Percentiles rank a stretch among this genome's conserved stretches.
phyloP scores from a whole-genome alignment of 2,329 filamentous ascomycete genomes.

The Exophiala sideris region DNA sequence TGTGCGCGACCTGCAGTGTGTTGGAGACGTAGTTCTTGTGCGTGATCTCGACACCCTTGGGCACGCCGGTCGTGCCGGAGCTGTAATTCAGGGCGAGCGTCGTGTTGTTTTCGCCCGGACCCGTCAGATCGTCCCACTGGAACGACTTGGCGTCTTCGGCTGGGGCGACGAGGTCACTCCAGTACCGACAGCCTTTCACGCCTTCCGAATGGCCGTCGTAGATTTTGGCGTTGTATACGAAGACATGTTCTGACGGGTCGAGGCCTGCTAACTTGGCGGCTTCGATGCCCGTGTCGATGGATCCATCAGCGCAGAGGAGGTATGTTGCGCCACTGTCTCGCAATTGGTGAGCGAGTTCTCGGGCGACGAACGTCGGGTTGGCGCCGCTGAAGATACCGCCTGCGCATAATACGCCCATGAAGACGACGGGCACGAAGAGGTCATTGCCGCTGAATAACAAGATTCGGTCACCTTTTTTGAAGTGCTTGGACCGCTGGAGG shows the following conservation, averaged over 20 bases:
- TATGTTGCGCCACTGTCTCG: conserved; percentile 64
- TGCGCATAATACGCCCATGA: conserved; percentile 69
- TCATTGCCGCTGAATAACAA: conserved; percentile 69
- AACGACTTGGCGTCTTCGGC: conserved; percentile 24
- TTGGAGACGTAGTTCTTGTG: conserved; percentile 75
- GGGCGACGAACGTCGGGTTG: conserved; percentile 61
- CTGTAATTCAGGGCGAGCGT: conserved; percentile 71
- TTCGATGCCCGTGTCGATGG: conserved; percentile 25
- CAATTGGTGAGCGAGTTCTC: conserved; percentile 71
- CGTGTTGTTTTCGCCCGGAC: conserved; percentile 45
- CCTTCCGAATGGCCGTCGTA: conserved; percentile 17
- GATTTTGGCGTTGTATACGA: conserved; percentile 25
- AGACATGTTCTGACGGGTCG: conserved; percentile 20
- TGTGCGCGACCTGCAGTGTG: conserved; percentile 19
- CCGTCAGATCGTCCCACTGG: conserved; percentile 30
- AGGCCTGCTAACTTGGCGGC: conserved; percentile 24
- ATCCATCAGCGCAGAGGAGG: conserved; percentile 50
- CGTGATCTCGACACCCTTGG: conserved; percentile 80
- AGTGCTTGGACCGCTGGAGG: conserved; percentile 53
- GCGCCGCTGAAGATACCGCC: conserved; percentile 71
- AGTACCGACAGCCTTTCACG: conserved; percentile 22
- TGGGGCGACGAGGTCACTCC: conserved; percentile 22
- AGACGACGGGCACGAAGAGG: conserved; percentile 63
- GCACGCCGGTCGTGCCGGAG: conserved; percentile 69
- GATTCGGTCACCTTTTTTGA: conserved; percentile 64